Evolutionary conservation across 805 yeast genomes (phyloP), one percentile per base, ranked within the genome.

Genomic region (Cyberlindnera sargentensis): DNA sequence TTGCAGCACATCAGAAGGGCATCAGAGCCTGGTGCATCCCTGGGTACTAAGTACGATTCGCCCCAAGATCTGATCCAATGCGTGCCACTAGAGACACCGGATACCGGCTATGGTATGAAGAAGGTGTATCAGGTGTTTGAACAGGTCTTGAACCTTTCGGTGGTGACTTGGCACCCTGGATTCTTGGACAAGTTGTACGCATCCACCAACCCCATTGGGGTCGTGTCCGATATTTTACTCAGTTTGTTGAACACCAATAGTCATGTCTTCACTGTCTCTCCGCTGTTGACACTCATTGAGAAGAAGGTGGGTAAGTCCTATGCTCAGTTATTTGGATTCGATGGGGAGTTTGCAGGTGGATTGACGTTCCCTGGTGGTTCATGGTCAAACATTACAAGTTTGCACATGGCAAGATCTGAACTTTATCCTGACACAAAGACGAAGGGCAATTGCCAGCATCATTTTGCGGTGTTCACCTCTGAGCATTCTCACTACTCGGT

Each of bases 291-390:
- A 0, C 72, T 84, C 11, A 76, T 87, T 42, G 95, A 86, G 58
- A 82, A 82, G 62, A 71, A 69, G 45, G 79, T 83, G 30, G 78
- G 82, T 10, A 73, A 70, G 37, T 75, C 78, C 43, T 87, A 87
- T 56, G 95, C 95, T 4, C 57, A 63, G 36, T 48, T 81, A 55
- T 85, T 83, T 62, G 80, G 85, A 0, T 84, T 72, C 53, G 50
- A 51, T 25, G 73, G 73, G 5, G 65, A 65, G 3, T 65, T 68
- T 30, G 76, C 90, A 37, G 95, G 95, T 26, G 95, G 95, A 0
- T 65, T 87, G 51, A 87, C 95, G 0, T 84, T 86, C 58, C 75
- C 88, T 23, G 95, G 95, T 20, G 95, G 95, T 0, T 82, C 91
- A 4, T 86, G 89, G 81, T 84, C 95, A 6, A 86, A 86, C 61